A percentile compares a stretch with the other conserved stretches of the same genome.
These are phyloP conservation scores for Suaeda aralocaspica DNA, from an alignment of 148 eudicot genomes.

Conservation along the genomic window DNA sequence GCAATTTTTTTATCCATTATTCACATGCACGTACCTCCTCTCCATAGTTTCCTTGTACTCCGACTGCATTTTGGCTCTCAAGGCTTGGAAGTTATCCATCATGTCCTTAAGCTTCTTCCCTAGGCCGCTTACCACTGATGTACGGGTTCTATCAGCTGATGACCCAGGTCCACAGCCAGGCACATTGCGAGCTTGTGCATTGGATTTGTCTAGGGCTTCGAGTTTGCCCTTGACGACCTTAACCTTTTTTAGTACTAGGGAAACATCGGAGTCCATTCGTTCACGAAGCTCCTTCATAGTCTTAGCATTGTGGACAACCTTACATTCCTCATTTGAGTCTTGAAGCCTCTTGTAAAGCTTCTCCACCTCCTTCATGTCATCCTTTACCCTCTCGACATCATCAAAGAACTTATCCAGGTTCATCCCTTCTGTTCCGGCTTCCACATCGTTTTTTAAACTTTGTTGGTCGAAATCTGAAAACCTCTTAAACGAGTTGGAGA, in stretches of 20 bases:
- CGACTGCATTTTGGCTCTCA: conserved; percentile 40
- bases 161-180: conserved; percentile 47
- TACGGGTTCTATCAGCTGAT: conserved; percentile 46
- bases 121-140: conserved; percentile 45
- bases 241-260: conserved; percentile 38
- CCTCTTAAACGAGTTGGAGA: conserved; percentile 35
- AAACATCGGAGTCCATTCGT: conserved; percentile 41
- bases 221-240: conserved; percentile 47
- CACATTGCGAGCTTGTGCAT: conserved; percentile 38
- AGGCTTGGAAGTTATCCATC: conserved; percentile 57
- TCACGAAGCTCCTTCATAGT: conserved; percentile 50
- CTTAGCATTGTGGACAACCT: conserved; percentile 41
- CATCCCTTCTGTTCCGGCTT: conserved; percentile 26
- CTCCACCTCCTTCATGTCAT: conserved; percentile 49
- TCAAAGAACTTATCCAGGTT: conserved; percentile 45
- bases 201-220: conserved; percentile 51
- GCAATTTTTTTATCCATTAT: background rate
- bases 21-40: conserved; percentile 43
- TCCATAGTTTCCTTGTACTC: conserved; percentile 56
- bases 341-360: conserved; percentile 40
- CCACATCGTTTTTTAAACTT: conserved; percentile 18
- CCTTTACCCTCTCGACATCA: conserved; percentile 58
- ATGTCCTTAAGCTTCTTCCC: conserved; percentile 52
- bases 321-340: conserved; percentile 47
- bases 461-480: conserved; percentile 17